A percentile compares a stretch with the other conserved stretches of the same genome.
phyloP scores from a whole-genome alignment of 148 eudicot species.

The Heliamphora exappendiculata region DNA sequence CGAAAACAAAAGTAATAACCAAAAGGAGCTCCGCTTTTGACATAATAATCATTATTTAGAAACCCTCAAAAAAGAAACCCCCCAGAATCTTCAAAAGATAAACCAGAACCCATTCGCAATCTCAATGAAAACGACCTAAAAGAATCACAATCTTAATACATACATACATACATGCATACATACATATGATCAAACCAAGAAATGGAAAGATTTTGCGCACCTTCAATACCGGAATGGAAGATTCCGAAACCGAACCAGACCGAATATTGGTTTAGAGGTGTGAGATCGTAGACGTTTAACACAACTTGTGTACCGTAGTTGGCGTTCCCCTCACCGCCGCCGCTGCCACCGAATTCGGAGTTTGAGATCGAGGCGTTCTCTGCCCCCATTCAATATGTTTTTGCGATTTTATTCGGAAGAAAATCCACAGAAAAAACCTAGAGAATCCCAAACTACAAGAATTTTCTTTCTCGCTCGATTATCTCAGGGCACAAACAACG shows the following conservation, averaged over 20 bases:
- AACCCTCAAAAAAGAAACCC: neutral
- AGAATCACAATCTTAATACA: neutral
- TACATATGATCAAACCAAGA: neutral
- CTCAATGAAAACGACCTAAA: neutral
- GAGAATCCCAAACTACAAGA: neutral
- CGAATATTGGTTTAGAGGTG: constrained; percentile 59
- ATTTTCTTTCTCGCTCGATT: neutral
- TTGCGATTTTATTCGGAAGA: neutral
- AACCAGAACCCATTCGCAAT: neutral
- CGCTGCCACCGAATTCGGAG: constrained; percentile 11
- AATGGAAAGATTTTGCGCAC: constrained; percentile 15
- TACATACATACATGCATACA: neutral
- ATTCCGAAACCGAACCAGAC: constrained; percentile 76
- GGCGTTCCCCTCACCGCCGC: neutral
- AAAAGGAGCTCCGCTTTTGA: neutral
- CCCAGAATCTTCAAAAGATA: neutral
- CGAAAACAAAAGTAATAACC: neutral
- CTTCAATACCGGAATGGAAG: constrained; percentile 86
- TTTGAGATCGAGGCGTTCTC: constrained; percentile 22
- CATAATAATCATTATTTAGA: neutral
- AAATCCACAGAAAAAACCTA: neutral
- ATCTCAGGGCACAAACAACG: neutral
- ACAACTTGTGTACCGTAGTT: constrained; percentile 38
- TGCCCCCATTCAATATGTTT: constrained; percentile 23
- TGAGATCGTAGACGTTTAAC: constrained; percentile 69